Evolutionary conservation across 106 monocot genomes (phyloP).

Genomic region (Phalaenopsis aphrodite): DNA sequence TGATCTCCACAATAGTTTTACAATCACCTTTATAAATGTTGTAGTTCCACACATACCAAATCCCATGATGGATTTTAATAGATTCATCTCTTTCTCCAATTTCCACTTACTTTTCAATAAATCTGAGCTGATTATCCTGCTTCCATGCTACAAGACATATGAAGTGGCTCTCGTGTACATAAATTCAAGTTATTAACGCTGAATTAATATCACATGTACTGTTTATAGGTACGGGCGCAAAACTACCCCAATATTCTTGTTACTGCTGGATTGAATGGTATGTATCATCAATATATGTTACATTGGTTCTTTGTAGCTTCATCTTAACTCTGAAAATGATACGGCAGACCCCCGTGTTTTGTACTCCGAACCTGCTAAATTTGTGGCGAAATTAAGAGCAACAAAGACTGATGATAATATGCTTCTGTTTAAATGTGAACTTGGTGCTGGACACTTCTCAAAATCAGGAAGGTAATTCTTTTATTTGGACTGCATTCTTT

Average conservation of each 20-base stretch:
- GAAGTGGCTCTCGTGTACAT: too few relatives aligned
- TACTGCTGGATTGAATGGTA: conserved; percentile 96
- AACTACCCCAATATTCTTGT: conserved; percentile 62
- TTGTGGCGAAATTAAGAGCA: conserved; percentile 79
- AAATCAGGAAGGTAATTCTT: conserved; percentile 78
- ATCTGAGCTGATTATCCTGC: too few relatives aligned
- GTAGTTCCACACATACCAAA: too few relatives aligned
- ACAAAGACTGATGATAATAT: conserved; percentile 75
- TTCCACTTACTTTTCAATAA: too few relatives aligned
- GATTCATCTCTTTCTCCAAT: too few relatives aligned
- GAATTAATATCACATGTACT: not conserved
- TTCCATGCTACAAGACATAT: too few relatives aligned
- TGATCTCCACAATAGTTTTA: too few relatives aligned
- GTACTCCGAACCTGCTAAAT: conserved; percentile 96
- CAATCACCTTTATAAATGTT: too few relatives aligned
- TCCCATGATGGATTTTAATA: too few relatives aligned
- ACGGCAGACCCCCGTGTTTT: conserved; percentile 73
- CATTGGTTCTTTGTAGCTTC: not conserved
- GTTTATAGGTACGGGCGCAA: conserved; percentile 50
- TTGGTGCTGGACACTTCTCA: conserved; percentile 80
- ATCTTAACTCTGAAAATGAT: not conserved
- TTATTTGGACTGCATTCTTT: not conserved
- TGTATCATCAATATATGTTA: not conserved
- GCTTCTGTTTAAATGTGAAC: conserved; percentile 87
- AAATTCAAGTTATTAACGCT: not conserved